phyloP scores from a whole-genome alignment of 805 yeast species.

The Yamadazyma akitaensis region DNA sequence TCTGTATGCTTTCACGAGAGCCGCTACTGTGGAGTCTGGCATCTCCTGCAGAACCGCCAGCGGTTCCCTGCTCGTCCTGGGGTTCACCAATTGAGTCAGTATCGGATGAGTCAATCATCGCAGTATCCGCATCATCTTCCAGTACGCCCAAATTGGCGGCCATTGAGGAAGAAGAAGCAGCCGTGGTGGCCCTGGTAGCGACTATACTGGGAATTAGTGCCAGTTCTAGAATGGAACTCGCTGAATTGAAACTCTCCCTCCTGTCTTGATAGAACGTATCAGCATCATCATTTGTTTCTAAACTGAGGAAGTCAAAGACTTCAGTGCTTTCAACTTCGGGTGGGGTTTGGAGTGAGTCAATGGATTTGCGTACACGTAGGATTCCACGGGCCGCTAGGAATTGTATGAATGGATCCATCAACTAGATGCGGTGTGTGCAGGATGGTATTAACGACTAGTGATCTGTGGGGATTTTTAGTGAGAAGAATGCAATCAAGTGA shows the following conservation, averaged over 20 bases:
- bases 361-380: conserved; percentile 1
- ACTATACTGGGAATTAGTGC: background rate
- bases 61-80: background rate
- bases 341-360: background rate
- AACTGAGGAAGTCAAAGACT: conserved; percentile 18
- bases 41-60: background rate
- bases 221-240: background rate
- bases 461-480: background rate
- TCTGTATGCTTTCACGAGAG: background rate
- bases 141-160: background rate
- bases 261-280: conserved; percentile 22
- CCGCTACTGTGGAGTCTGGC: background rate
- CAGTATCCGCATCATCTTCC: background rate
- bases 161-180: background rate
- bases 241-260: conserved; percentile 18
- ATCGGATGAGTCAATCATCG: background rate
- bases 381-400: conserved; percentile 13
- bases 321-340: conserved; percentile 10
- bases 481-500: background rate
- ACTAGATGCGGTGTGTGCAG: background rate
- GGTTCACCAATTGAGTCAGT: background rate
- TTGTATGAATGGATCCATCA: conserved; percentile 5
- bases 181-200: background rate
- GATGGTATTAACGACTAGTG: background rate
- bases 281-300: conserved; percentile 20